Conservation (phyloP, 2,329 filamentous ascomycete species). For the Orbilia quercus region DNA sequence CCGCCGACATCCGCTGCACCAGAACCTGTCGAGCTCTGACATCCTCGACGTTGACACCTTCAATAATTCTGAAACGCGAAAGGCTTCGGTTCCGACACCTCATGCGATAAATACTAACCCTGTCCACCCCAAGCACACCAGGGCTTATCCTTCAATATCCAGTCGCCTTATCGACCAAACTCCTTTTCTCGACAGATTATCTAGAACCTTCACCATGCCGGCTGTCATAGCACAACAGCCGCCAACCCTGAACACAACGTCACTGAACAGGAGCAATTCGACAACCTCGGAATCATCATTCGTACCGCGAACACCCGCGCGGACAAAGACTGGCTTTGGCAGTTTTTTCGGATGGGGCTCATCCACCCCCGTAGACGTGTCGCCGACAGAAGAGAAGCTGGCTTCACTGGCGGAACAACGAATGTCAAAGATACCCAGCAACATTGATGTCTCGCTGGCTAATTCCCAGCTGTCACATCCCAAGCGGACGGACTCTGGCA, state of each 20-base stretch:
- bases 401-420: constrained; percentile 42
- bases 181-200: constrained; percentile 36
- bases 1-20: constrained; percentile 41
- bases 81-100: constrained; percentile 28
- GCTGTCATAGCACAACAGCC: constrained; percentile 46
- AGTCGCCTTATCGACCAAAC: constrained; percentile 48
- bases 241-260: constrained; percentile 33
- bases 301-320: constrained; percentile 33
- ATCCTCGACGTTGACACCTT: constrained; percentile 34
- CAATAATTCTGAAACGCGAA: constrained; percentile 44
- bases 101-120: constrained; percentile 46
- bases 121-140: constrained; percentile 24
- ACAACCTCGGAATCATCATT: constrained; percentile 50
- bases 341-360: constrained; percentile 51
- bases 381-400: constrained; percentile 32
- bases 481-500: constrained; percentile 58
- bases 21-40: constrained; percentile 41
- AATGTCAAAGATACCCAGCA: constrained; percentile 53
- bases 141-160: constrained; percentile 49
- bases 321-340: constrained; percentile 42
- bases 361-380: constrained; percentile 33
- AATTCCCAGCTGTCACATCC: constrained; percentile 50
- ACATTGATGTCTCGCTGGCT: constrained; percentile 49
- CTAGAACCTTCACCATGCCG: constrained; percentile 51
- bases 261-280: constrained; percentile 51